Conservation (phyloP, 202 grass and related monocot genomes). For the Setaria viridis region DNA sequence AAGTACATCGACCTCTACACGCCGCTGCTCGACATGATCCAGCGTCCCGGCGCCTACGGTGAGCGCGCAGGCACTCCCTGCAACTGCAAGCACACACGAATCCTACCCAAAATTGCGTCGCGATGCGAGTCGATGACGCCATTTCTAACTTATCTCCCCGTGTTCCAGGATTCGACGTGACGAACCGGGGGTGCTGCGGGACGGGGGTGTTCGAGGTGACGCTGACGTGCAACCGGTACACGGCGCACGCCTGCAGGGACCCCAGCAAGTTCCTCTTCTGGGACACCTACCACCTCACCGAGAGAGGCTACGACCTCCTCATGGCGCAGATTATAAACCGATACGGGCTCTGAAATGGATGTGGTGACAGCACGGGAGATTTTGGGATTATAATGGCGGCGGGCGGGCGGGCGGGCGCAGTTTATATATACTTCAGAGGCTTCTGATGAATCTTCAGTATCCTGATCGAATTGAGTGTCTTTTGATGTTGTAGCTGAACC, state of each 20-base stretch:
- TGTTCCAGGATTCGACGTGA: conserved; percentile 71
- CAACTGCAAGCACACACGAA: no score
- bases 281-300: conserved; percentile 85
- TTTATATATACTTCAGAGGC: not conserved
- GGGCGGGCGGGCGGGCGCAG: no score
- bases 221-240: conserved; percentile 70
- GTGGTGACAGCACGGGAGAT: not conserved
- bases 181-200: conserved; percentile 74
- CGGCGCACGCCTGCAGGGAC: conserved; percentile 57
- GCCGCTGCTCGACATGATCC: conserved; percentile 77
- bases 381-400: not conserved
- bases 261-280: conserved; percentile 74
- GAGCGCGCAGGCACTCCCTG: not conserved
- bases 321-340: conserved; percentile 44
- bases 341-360: conserved; percentile 48
- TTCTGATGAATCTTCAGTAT: not conserved
- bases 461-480: not conserved
- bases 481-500: not conserved
- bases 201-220: conserved; percentile 81
- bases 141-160: not conserved
- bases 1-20: conserved; percentile 72
- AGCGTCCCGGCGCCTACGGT: conserved; percentile 65
- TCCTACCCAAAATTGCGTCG: not conserved
- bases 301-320: conserved; percentile 75
- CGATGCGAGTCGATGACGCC: not conserved